phyloP scores from a whole-genome alignment of 2,329 filamentous ascomycete species.

The Venturia aucupariae region DNA sequence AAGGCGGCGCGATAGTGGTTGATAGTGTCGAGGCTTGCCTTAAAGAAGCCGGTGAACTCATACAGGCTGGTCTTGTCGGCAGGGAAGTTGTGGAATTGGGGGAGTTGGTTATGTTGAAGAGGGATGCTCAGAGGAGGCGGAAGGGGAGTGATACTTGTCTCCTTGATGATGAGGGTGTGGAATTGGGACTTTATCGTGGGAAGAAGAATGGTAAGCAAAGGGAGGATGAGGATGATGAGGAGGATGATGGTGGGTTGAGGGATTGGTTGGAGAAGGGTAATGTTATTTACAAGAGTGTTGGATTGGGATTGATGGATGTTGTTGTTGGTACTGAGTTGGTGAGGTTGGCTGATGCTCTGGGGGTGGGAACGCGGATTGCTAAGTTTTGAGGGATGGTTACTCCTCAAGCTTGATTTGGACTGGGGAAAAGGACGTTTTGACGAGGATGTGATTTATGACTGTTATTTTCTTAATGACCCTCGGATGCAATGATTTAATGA shows the following conservation, averaged over 20 bases:
- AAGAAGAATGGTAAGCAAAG: conserved; percentile 22
- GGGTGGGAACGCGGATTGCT: conserved; percentile 46
- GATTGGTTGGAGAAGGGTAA: conserved; percentile 56
- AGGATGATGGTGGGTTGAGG: conserved; percentile 33
- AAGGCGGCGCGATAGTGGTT: conserved; percentile 52
- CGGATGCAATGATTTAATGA: too few relatives aligned
- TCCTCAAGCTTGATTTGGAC: too few relatives aligned
- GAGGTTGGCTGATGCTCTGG: conserved; percentile 44
- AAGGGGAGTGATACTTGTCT: conserved; percentile 25
- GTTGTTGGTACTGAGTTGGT: conserved; percentile 52
- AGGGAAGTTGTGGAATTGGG: conserved; percentile 79
- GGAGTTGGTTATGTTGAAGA: conserved; percentile 61
- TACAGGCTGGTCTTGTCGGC: conserved; percentile 63
- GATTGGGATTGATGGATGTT: conserved; percentile 54
- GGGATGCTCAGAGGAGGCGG: conserved; percentile 36
- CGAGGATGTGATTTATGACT: neutral
- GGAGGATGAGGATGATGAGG: conserved; percentile 28
- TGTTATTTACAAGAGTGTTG: conserved; percentile 62
- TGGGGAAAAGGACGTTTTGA: too few relatives aligned
- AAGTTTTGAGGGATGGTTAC: conserved; percentile 27
- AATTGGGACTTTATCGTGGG: conserved; percentile 18
- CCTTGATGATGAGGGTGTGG: conserved; percentile 29
- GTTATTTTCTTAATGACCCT: too few relatives aligned
- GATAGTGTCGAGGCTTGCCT: conserved; percentile 69
- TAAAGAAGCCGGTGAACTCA: conserved; percentile 78